Conservation (phyloP, 2,329 filamentous ascomycete species). For the Mycogone perniciosa region DNA sequence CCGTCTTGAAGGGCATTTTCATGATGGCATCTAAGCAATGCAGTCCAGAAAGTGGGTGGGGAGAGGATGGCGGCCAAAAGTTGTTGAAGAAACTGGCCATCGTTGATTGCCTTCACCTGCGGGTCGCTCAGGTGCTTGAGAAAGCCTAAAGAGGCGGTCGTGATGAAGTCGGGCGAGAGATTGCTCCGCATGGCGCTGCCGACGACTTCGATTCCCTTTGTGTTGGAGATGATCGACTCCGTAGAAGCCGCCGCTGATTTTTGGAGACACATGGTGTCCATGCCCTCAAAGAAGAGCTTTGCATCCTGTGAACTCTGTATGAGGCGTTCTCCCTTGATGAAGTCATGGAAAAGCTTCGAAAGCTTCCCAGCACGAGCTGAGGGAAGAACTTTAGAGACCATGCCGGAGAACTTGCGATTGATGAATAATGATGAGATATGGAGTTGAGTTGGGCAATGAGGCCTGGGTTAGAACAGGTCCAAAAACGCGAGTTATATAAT, state of each 20-base stretch:
- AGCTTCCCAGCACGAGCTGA: constrained; percentile 6
- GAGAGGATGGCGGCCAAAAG: constrained; percentile 10
- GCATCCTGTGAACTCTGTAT: constrained; percentile 13
- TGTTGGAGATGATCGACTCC: constrained; percentile 10
- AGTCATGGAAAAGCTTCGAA: constrained; percentile 10
- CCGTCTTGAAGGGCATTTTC: not conserved
- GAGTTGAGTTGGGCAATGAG: too few relatives aligned
- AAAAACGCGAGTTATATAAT: too few relatives aligned
- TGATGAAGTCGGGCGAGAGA: constrained; percentile 4
- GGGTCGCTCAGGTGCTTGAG: constrained; percentile 6
- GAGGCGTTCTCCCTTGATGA: constrained; percentile 6
- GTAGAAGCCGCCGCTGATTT: constrained; percentile 9
- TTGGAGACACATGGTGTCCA: constrained; percentile 7
- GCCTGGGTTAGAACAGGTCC: too few relatives aligned
- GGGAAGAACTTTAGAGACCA: not conserved
- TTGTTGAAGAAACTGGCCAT: constrained; percentile 11
- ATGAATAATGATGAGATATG: too few relatives aligned
- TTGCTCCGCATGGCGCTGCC: constrained; percentile 11
- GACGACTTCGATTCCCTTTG: constrained; percentile 7
- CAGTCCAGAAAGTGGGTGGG: constrained; percentile 14
- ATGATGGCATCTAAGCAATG: constrained; percentile 1
- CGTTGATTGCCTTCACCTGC: constrained; percentile 9
- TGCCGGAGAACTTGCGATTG: not conserved
- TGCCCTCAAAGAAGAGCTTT: constrained; percentile 15
- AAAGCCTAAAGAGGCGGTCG: constrained; percentile 2